Conservation (phyloP, 2,329 filamentous ascomycete species). For the Epichloe aotearoae region DNA sequence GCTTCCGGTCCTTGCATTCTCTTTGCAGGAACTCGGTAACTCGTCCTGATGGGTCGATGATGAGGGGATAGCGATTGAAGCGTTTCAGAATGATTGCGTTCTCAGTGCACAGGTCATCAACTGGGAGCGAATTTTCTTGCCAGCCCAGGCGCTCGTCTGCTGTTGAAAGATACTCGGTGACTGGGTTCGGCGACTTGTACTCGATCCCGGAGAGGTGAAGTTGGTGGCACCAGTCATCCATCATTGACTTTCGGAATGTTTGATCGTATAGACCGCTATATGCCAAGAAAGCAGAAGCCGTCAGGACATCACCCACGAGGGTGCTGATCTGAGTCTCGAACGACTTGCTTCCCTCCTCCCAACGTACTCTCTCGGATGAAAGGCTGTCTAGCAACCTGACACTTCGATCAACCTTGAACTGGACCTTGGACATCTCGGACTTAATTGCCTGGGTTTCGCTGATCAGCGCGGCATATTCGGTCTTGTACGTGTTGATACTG, state of each 20-base stretch:
- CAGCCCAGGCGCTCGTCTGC: constrained; percentile 89
- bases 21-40: constrained; percentile 92
- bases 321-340: constrained; percentile 98
- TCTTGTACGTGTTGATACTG: constrained; percentile 91
- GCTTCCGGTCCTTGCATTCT: constrained; percentile 81
- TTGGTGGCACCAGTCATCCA: constrained; percentile 94
- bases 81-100: constrained; percentile 95
- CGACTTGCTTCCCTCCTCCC: constrained; percentile 95
- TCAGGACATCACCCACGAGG: constrained; percentile 85
- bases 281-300: constrained; percentile 93
- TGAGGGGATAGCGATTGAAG: constrained; percentile 96
- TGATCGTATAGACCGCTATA: constrained; percentile 97
- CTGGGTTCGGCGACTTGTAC: constrained; percentile 85
- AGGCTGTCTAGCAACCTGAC: constrained; percentile 87
- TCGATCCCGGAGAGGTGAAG: constrained; percentile 83
- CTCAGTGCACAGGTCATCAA: constrained; percentile 95
- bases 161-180: constrained; percentile 93
- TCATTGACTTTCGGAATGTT: constrained; percentile 93
- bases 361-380: constrained; percentile 82
- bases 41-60: constrained; percentile 92
- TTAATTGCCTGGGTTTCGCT: constrained; percentile 97
- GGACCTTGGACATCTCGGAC: constrained; percentile 85
- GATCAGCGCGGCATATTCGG: constrained; percentile 87
- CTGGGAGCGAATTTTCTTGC: constrained; percentile 87
- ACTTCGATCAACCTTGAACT: constrained; percentile 96